Conservation (phyloP, 2,329 filamentous ascomycete genomes). For the Alternaria angustiovoidea region DNA sequence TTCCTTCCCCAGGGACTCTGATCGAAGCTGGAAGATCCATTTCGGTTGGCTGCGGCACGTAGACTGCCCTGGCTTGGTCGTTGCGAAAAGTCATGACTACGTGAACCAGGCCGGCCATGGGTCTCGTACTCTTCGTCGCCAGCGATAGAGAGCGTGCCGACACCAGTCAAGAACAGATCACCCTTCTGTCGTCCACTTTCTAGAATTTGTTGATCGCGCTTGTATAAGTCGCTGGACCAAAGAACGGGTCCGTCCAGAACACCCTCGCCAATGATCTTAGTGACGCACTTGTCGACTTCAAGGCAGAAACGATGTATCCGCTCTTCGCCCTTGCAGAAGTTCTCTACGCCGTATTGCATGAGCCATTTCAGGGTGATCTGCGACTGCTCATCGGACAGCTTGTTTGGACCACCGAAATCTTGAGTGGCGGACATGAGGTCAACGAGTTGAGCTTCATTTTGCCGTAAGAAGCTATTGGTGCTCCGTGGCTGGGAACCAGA, state of each 20-base stretch:
- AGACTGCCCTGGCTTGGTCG: constrained; percentile 66
- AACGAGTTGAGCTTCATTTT: constrained; percentile 83
- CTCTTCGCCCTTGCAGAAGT: constrained; percentile 94
- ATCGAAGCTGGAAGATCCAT: constrained; percentile 74
- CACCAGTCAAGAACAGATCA: constrained; percentile 56
- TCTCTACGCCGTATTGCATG: constrained; percentile 81
- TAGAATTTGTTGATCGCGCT: constrained; percentile 73
- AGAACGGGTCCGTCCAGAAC: constrained; percentile 85
- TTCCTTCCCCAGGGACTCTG: constrained; percentile 72
- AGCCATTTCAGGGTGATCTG: constrained; percentile 87
- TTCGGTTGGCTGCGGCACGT: constrained; percentile 67
- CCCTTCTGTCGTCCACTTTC: constrained; percentile 60
- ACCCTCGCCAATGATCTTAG: constrained; percentile 83
- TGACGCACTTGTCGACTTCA: constrained; percentile 86
- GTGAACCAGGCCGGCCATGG: constrained; percentile 47
- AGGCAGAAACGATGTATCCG: constrained; percentile 92
- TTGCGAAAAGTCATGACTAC: constrained; percentile 56
- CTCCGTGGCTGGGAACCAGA: constrained; percentile 53
- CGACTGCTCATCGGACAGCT: constrained; percentile 93
- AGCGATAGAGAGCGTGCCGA: constrained; percentile 58
- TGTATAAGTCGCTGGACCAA: constrained; percentile 91
- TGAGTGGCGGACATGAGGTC: constrained; percentile 84
- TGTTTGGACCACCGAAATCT: constrained; percentile 89
- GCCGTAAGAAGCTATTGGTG: constrained; percentile 71
- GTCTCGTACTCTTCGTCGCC: constrained; percentile 58